Evolutionary conservation across 345 rosid species (phyloP).

Genomic region (Lepidium didymum): DNA sequence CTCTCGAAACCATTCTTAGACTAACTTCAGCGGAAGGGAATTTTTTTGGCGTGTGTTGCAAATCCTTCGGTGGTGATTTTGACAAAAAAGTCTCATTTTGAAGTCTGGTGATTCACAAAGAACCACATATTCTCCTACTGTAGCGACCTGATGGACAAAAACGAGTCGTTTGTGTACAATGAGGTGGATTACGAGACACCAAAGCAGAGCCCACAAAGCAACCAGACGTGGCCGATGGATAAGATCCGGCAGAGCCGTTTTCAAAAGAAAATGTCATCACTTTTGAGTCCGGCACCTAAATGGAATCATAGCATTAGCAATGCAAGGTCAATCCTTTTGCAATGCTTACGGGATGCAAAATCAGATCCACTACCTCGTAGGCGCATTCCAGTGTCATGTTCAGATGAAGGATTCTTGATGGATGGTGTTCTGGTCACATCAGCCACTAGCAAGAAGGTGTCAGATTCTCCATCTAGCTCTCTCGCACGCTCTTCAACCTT

Average conservation of each 20-base stretch:
- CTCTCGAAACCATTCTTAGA: not conserved
- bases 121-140: not conserved
- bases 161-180: not conserved
- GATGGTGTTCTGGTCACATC: constrained; percentile 52
- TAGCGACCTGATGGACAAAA: constrained; percentile 12
- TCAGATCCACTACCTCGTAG: constrained; percentile 21
- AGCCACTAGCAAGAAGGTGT: constrained; percentile 13
- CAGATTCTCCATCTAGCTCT: constrained; percentile 5
- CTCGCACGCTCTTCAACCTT: not conserved
- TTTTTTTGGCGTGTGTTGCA: not conserved
- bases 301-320: not conserved
- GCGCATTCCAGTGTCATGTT: not conserved
- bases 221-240: constrained; percentile 24
- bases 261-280: constrained; percentile 18
- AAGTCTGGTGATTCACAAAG: not conserved
- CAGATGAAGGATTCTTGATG: constrained; percentile 52
- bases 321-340: constrained; percentile 10
- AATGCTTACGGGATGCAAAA: constrained; percentile 11
- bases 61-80: not conserved
- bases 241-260: constrained; percentile 4
- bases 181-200: constrained; percentile 5
- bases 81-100: not conserved
- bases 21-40: not conserved
- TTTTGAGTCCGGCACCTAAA: constrained; percentile 21
- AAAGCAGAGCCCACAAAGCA: constrained; percentile 13